phyloP scores from a whole-genome alignment of 2,329 filamentous ascomycete species.

The Colletotrichum kahawae region DNA sequence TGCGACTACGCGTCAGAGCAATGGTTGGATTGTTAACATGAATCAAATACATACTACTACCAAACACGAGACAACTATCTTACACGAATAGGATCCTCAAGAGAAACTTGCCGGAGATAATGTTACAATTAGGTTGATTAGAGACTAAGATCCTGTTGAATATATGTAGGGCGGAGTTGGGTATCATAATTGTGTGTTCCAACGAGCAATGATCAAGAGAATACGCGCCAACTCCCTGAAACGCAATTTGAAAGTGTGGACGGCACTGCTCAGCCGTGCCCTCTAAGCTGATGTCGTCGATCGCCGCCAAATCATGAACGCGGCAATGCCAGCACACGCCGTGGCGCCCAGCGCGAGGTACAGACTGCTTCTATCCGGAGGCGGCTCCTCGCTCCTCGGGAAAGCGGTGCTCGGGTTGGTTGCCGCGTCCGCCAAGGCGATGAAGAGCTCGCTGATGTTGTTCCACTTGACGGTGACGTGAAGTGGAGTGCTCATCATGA shows the following conservation, averaged over 20 bases:
- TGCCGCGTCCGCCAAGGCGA: conserved; percentile 87
- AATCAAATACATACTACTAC: neutral
- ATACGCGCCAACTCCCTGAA: conserved; percentile 14
- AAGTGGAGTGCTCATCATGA: conserved; percentile 89
- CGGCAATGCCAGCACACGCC: conserved; percentile 66
- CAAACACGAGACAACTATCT: neutral
- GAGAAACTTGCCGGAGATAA: neutral
- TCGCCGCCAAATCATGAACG: conserved; percentile 68
- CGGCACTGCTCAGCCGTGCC: neutral
- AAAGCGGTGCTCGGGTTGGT: conserved; percentile 89
- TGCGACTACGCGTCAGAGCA: too few relatives aligned
- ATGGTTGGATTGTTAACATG: neutral
- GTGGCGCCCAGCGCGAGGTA: conserved; percentile 85
- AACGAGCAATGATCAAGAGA: neutral
- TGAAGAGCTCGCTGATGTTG: conserved; percentile 93
- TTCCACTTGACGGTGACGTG: conserved; percentile 96
- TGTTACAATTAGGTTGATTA: conserved; percentile 11
- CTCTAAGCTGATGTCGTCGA: conserved; percentile 52
- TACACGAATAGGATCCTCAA: neutral
- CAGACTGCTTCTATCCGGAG: conserved; percentile 80
- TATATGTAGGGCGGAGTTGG: conserved; percentile 20
- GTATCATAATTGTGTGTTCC: conserved; percentile 19
- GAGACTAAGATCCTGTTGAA: neutral
- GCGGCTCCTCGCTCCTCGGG: conserved; percentile 87
- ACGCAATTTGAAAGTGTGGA: neutral